Conservation (phyloP, 306 rosid genomes). For the Psophocarpus tetragonolobus region DNA sequence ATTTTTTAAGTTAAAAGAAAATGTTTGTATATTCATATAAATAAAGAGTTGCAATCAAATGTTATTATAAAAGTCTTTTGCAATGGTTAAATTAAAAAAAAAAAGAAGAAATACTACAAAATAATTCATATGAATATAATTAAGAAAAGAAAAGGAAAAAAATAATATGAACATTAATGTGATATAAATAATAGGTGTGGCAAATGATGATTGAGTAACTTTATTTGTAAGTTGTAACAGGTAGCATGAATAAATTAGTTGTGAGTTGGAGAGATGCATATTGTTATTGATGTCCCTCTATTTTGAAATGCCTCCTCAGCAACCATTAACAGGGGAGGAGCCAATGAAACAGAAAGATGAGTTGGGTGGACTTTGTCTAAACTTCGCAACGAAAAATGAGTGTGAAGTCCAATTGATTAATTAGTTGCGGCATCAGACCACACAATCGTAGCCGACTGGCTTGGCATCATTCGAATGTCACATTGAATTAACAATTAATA, state of each 20-base stretch:
- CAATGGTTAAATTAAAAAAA: too few species aligned
- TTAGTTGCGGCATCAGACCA: constrained; percentile 29
- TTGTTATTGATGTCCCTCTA: background rate
- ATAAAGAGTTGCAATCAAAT: too few species aligned
- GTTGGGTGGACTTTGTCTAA: constrained; percentile 18
- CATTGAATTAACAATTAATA: constrained; percentile 6
- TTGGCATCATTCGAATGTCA: constrained; percentile 38
- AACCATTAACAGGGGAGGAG: constrained; percentile 26
- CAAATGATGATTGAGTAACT: background rate
- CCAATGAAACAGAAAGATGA: constrained; percentile 14
- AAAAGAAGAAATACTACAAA: too few species aligned
- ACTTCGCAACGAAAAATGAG: constrained; percentile 24
- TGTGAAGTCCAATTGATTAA: constrained; percentile 34
- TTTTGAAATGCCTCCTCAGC: constrained; percentile 43
- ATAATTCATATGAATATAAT: background rate
- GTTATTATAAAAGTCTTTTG: too few species aligned
- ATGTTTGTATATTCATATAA: too few species aligned
- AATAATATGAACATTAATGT: too few species aligned
- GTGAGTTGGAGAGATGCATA: constrained; percentile 34
- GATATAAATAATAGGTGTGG: background rate
- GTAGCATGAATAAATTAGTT: constrained; percentile 15
- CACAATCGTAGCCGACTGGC: constrained; percentile 32
- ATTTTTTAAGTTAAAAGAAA: too few species aligned
- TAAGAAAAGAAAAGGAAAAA: background rate
- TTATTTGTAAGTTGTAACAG: background rate